Evolutionary conservation across 73 alveolate species (phyloP).

Genomic region (Strombidium stylifer): DNA sequence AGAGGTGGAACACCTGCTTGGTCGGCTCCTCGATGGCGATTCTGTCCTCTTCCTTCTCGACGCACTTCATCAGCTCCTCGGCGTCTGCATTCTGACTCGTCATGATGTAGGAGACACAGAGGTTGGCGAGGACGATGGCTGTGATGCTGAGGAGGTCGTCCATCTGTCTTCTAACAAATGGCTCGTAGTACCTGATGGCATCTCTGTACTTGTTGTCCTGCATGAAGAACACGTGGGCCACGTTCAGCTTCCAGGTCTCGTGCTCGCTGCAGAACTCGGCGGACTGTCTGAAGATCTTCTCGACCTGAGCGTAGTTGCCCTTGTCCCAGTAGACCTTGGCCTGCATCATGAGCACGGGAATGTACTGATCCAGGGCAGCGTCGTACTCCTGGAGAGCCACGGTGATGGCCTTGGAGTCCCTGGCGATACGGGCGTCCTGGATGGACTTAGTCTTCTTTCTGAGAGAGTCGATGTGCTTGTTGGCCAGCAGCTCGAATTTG

Average conservation of each 20-base stretch:
- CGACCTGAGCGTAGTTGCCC: constrained; percentile 96
- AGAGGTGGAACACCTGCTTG: constrained; percentile 94
- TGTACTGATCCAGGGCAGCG: constrained; percentile 90
- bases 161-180: constrained; percentile 89
- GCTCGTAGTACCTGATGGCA: constrained; percentile 98
- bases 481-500: constrained; percentile 95
- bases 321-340: constrained; percentile 99
- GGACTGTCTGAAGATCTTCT: constrained; percentile 94
- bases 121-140: constrained; percentile 98
- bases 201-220: constrained; percentile 97
- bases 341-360: constrained; percentile 98
- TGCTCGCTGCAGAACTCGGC: constrained; percentile 99
- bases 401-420: constrained; percentile 93
- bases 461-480: constrained; percentile 91
- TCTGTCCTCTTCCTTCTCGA: constrained; percentile 96
- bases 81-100: constrained; percentile 97
- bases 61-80: constrained; percentile 96
- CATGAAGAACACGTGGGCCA: constrained; percentile 98
- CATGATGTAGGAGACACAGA: constrained; percentile 98
- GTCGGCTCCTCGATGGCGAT: constrained; percentile 85
- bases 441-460: constrained; percentile 92
- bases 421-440: constrained; percentile 91
- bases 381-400: constrained; percentile 91
- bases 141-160: constrained; percentile 95
- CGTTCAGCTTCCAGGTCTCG: constrained; percentile 94